Evolutionary conservation across 2,329 filamentous ascomycete species (phyloP), one percentile per base, ranked within the genome.

Genomic region (Neonectria hederae): DNA sequence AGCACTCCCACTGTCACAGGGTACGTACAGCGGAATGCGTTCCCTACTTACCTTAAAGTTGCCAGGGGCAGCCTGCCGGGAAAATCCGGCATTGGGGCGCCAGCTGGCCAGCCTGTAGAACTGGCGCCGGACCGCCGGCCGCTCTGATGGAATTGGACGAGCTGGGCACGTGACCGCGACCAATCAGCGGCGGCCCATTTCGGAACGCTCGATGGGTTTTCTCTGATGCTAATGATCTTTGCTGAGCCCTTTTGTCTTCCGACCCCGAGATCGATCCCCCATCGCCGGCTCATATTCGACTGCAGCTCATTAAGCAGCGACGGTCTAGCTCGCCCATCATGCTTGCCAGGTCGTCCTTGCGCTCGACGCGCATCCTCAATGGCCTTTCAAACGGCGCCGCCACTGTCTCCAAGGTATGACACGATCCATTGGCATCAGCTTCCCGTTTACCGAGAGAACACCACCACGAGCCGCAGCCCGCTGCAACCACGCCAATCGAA

Each of bases 281-380:
- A 78, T 77, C 74, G 76, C 74, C 76, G 76, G 73, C 74, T 73
- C 69, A 72, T 65, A 72, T 71, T 76, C 71, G 74, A 79, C 76
- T 72, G 76, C 76, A 77, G 76, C 72, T 72, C 68, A 70, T 74
- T 70, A 68, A 76, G 74, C 77, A 77, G 76, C 72, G 76, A 75
- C 77, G 75, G 74, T 79, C 75, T 73, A 79, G 75, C 74, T 78
- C 73, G 81, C 81, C 82, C 87, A 91, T 82, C 81, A 97, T 98
- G 95, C 90, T 97, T 88, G 92, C 93, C 85, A 92, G 94, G 88
- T 93, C 94, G 84, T 89, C 89, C 84, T 85, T 97, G 87, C 93
- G 93, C 87, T 90, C 92, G 82, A 88, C 92, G 89, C 94, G 94
- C 89, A 87, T 91, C 79, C 87, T 94, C 86, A 91, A 90, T 86